These are phyloP conservation scores for Hypoxylon rubiginosum DNA, from an alignment of 2,329 filamentous ascomycete species.

Conservation along the genomic window DNA sequence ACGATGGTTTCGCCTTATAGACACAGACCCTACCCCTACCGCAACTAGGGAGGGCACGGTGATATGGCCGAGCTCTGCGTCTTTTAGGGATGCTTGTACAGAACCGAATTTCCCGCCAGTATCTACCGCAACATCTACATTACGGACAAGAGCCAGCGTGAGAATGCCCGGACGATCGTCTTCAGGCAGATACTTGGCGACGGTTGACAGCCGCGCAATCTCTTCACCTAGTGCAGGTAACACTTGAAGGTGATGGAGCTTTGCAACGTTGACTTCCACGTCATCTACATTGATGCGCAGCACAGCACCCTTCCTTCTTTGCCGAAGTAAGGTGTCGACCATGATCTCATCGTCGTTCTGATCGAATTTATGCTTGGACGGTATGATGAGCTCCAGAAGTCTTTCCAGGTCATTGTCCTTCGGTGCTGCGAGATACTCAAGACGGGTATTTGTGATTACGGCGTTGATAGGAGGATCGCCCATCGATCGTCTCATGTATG, in stretches of 20 bases:
- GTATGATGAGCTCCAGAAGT: slow-evolving; percentile 87
- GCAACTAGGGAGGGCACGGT: slow-evolving; percentile 86
- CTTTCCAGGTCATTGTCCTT: slow-evolving; percentile 85
- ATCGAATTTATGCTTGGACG: slow-evolving; percentile 89
- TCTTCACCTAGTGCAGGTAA: slow-evolving; percentile 83
- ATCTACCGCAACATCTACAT: slow-evolving; percentile 71
- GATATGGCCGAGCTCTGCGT: slow-evolving; percentile 83
- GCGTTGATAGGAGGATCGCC: slow-evolving; percentile 72
- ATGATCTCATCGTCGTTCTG: slow-evolving; percentile 93
- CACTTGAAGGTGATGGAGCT: slow-evolving; percentile 74
- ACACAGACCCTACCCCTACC: slow-evolving; percentile 75
- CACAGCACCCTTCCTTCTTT: slow-evolving; percentile 88
- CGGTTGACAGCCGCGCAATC: slow-evolving; percentile 83
- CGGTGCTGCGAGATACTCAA: slow-evolving; percentile 80
- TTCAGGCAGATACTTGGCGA: slow-evolving; percentile 94
- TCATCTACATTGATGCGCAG: slow-evolving; percentile 77
- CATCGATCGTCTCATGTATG: slow-evolving; percentile 67
- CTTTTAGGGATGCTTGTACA: slow-evolving; percentile 68
- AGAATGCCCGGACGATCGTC: slow-evolving; percentile 93
- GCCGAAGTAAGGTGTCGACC: slow-evolving; percentile 88
- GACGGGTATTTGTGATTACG: slow-evolving; percentile 73
- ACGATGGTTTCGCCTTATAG: slow-evolving; percentile 71
- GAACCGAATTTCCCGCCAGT: slow-evolving; percentile 78
- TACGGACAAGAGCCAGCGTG: slow-evolving; percentile 76
- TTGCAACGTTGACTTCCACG: slow-evolving; percentile 72